Conservation (phyloP, 805 yeast species). For the Teunomyces barrocoloradensis region DNA sequence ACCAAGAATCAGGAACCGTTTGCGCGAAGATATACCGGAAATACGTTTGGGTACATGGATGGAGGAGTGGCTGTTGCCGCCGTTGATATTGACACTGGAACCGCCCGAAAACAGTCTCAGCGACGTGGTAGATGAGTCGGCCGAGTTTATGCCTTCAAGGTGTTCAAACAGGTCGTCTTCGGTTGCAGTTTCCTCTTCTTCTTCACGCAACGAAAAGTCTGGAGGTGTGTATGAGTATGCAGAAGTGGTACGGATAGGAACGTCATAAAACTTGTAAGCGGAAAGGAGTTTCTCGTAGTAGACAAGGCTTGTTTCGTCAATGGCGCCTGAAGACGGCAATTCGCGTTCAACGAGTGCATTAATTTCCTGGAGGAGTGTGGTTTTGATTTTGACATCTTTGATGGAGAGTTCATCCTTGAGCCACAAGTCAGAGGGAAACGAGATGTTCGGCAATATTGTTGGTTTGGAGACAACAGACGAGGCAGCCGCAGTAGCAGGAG, state of each 20-base stretch:
- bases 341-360: slow-evolving; percentile 28
- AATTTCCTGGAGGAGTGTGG: slow-evolving; percentile 29
- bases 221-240: slow-evolving; percentile 7
- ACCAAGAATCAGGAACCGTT: slow-evolving; percentile 8
- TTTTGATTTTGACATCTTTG: slow-evolving; percentile 31
- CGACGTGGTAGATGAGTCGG: slow-evolving; percentile 12
- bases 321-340: slow-evolving; percentile 6
- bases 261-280: slow-evolving; percentile 33
- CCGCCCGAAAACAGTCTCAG: slow-evolving; percentile 3
- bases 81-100: background rate
- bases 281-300: slow-evolving; percentile 31
- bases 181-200: slow-evolving; percentile 12
- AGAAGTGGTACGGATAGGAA: slow-evolving; percentile 3
- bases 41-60: slow-evolving; percentile 1
- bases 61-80: slow-evolving; percentile 2
- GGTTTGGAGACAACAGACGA: slow-evolving; percentile 5
- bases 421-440: slow-evolving; percentile 40
- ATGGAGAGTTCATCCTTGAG: slow-evolving; percentile 27
- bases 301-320: slow-evolving; percentile 26
- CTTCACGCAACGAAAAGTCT: slow-evolving; percentile 15
- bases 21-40: slow-evolving; percentile 5
- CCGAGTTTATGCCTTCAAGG: slow-evolving; percentile 12
- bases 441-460: slow-evolving; percentile 28
- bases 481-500: too few species aligned
- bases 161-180: slow-evolving; percentile 16